Conservation (phyloP, 768 basidiomycete genomes). For the Lactarius sp. region DNA sequence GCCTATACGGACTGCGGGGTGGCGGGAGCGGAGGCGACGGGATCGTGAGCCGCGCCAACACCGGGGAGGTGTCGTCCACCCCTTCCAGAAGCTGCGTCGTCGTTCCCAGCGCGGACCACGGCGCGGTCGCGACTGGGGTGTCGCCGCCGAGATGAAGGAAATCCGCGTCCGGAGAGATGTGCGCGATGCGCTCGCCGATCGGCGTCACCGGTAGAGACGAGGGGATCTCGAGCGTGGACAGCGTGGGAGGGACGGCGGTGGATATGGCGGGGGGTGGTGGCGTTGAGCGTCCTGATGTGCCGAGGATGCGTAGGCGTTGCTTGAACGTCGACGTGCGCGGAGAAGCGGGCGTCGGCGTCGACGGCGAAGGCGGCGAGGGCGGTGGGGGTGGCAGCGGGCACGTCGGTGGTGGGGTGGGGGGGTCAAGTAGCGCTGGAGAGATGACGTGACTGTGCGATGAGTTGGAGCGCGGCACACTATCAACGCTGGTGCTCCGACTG, state of each 20-base stretch:
- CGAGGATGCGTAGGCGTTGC: constrained; percentile 63
- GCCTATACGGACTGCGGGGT: constrained; percentile 28
- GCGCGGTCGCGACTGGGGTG: constrained; percentile 10
- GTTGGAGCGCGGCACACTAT: constrained; percentile 29
- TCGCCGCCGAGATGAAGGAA: constrained; percentile 45
- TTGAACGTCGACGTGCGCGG: constrained; percentile 36
- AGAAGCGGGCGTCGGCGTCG: constrained; percentile 20
- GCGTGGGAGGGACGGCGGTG: constrained; percentile 17
- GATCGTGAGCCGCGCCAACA: background rate
- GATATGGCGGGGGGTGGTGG: constrained; percentile 33
- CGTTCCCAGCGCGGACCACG: background rate
- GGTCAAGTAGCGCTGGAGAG: constrained; percentile 37
- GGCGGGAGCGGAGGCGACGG: constrained; percentile 26
- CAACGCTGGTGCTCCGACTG: constrained; percentile 29
- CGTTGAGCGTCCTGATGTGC: constrained; percentile 36
- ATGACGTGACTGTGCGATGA: constrained; percentile 42
- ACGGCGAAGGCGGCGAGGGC: constrained; percentile 24
- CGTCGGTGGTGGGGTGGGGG: constrained; percentile 42
- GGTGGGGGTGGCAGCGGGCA: constrained; percentile 39
- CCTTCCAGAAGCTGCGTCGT: background rate
- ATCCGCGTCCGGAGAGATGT: constrained; percentile 48
- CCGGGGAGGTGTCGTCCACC: background rate
- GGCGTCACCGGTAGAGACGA: constrained; percentile 39
- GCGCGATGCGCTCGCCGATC: constrained; percentile 61
- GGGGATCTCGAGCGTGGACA: constrained; percentile 28